Conservation (phyloP, 1,139 yeast species). For the Geotrichum klebahnii region DNA sequence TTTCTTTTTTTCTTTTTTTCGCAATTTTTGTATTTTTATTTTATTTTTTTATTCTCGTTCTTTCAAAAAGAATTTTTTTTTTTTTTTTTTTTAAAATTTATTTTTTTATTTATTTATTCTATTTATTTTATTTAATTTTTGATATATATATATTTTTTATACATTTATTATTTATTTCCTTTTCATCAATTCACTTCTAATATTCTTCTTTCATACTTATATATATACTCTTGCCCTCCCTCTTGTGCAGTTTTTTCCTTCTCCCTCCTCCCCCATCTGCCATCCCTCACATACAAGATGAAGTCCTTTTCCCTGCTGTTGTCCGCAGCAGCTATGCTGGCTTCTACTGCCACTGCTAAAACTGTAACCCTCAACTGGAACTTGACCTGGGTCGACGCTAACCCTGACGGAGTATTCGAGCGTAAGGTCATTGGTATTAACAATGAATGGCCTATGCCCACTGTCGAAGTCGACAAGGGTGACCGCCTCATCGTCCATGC, state of each 20-base stretch:
- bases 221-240: neutral
- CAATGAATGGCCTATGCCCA: constrained; percentile 82
- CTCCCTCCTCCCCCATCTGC: neutral
- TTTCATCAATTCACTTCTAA: neutral
- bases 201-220: neutral
- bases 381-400: constrained; percentile 63
- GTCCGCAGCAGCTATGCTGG: constrained; percentile 15
- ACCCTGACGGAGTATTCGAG: constrained; percentile 69
- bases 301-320: constrained; percentile 13
- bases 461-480: constrained; percentile 62
- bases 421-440: constrained; percentile 76
- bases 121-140: too few species aligned
- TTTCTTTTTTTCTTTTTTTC: neutral
- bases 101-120: too few species aligned
- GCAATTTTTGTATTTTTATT: neutral
- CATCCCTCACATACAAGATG: constrained; percentile 2
- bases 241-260: neutral
- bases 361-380: constrained; percentile 70
- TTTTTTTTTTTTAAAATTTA: too few species aligned
- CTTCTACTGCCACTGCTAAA: constrained; percentile 43
- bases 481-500: constrained; percentile 69
- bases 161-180: neutral
- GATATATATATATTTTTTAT: too few species aligned
- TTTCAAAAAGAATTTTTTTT: neutral
- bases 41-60: neutral